Evolutionary conservation across 768 basidiomycete species (phyloP).

Genomic region (Trametes elegans): DNA sequence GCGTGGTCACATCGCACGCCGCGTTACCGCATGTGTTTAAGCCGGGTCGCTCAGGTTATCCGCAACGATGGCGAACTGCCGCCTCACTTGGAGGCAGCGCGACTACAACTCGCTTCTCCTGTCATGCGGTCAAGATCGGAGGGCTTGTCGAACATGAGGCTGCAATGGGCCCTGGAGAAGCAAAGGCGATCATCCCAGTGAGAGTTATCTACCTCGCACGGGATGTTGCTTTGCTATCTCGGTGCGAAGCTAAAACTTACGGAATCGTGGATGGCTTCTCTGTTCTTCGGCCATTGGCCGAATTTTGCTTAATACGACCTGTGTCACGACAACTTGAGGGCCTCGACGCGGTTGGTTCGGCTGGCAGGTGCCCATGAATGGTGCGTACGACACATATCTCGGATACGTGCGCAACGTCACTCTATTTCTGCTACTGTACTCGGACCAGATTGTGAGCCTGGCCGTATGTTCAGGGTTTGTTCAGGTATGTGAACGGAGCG

Average conservation of each 20-base stretch:
- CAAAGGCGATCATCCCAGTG: constrained; percentile 10
- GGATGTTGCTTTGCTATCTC: background rate
- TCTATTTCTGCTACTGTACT: too few species aligned
- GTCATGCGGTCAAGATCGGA: constrained; percentile 63
- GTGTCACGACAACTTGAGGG: too few species aligned
- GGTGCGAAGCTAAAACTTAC: background rate
- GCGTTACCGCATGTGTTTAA: background rate
- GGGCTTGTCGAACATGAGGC: constrained; percentile 66
- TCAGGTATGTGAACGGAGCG: too few species aligned
- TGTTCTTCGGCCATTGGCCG: too few species aligned
- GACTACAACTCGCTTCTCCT: constrained; percentile 54
- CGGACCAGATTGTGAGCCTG: too few species aligned
- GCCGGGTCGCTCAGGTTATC: constrained; percentile 63
- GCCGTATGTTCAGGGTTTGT: too few species aligned
- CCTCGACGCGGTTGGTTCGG: too few species aligned
- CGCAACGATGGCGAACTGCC: constrained; percentile 70
- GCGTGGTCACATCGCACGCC: constrained; percentile 27
- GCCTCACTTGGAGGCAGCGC: constrained; percentile 61
- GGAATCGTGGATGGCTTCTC: too few species aligned
- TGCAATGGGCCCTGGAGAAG: constrained; percentile 60
- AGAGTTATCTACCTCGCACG: background rate
- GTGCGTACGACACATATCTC: too few species aligned
- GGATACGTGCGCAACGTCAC: too few species aligned
- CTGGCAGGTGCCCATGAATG: too few species aligned
- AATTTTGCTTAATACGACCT: too few species aligned